phyloP scores from a whole-genome alignment of 148 eudicot species.

The Diospyros kaki region DNA sequence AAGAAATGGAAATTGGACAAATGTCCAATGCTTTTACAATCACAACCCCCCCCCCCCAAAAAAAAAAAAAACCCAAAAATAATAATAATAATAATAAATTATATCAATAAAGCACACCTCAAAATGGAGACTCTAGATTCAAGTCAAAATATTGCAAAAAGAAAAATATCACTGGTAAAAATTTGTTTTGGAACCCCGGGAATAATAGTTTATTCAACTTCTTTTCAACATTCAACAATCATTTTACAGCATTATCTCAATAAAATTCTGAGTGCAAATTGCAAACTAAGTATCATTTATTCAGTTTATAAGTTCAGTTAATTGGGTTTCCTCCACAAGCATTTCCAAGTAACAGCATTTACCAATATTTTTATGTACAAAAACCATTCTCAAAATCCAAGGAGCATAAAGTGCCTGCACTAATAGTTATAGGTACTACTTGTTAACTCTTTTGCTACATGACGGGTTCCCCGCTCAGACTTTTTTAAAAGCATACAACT shows the following conservation, averaged over 20 bases:
- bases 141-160: too few relatives aligned
- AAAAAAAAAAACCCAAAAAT: background rate
- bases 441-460: too few relatives aligned
- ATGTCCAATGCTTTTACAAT: background rate
- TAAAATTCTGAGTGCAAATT: too few relatives aligned
- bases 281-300: too few relatives aligned
- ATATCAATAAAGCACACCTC: too few relatives aligned
- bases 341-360: background rate
- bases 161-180: too few relatives aligned
- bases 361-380: background rate
- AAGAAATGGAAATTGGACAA: background rate
- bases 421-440: background rate
- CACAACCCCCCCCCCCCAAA: background rate
- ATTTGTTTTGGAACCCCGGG: too few relatives aligned
- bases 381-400: background rate
- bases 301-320: background rate
- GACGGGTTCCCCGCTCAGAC: background rate
- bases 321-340: background rate
- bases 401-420: background rate
- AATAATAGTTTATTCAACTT: too few relatives aligned
- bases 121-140: too few relatives aligned
- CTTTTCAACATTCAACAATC: too few relatives aligned
- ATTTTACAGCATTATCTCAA: too few relatives aligned
- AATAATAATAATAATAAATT: too few relatives aligned
- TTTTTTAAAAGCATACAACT: background rate